A percentile compares a stretch with the other conserved stretches of the same genome.
Evolutionary conservation across 768 basidiomycete species (phyloP).

Genomic region (Psilocybe subaeruginosa): DNA sequence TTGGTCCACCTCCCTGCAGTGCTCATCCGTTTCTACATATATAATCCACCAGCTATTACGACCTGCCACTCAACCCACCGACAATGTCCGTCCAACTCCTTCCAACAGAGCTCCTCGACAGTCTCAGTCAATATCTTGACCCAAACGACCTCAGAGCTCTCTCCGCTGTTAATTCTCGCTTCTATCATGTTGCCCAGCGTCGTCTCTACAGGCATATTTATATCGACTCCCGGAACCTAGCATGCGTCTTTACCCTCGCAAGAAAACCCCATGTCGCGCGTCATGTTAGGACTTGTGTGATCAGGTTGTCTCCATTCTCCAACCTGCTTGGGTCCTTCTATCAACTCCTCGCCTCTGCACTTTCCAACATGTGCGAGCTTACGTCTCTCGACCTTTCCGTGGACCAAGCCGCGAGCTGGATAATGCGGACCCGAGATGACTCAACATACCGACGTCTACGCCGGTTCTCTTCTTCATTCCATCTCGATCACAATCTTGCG

Average conservation of each 20-base stretch:
- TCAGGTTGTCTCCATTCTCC: slow-evolving; percentile 48
- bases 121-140: slow-evolving; percentile 38
- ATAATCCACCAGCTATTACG: slow-evolving; percentile 25
- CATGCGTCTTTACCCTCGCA: slow-evolving; percentile 59
- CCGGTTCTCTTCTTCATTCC: slow-evolving; percentile 62
- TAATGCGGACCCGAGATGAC: slow-evolving; percentile 40
- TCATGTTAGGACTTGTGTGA: slow-evolving; percentile 62
- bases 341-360: slow-evolving; percentile 49
- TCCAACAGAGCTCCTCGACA: slow-evolving; percentile 66
- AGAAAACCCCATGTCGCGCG: slow-evolving; percentile 56
- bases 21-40: slow-evolving; percentile 7
- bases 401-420: slow-evolving; percentile 55
- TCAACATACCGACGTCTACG: slow-evolving; percentile 49
- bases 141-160: slow-evolving; percentile 49
- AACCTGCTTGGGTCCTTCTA: slow-evolving; percentile 51
- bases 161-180: slow-evolving; percentile 41
- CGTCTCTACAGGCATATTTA: slow-evolving; percentile 64
- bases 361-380: slow-evolving; percentile 64
- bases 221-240: slow-evolving; percentile 49
- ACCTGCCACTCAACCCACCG: slow-evolving; percentile 18
- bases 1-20: slow-evolving; percentile 3
- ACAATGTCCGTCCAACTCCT: slow-evolving; percentile 49
- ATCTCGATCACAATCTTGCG: slow-evolving; percentile 59
- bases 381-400: slow-evolving; percentile 58
- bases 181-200: slow-evolving; percentile 57